Evolutionary conservation across 2,329 filamentous ascomycete species (phyloP), one percentile per base, ranked within the genome.

Genomic region (Colletotrichum phormii): DNA sequence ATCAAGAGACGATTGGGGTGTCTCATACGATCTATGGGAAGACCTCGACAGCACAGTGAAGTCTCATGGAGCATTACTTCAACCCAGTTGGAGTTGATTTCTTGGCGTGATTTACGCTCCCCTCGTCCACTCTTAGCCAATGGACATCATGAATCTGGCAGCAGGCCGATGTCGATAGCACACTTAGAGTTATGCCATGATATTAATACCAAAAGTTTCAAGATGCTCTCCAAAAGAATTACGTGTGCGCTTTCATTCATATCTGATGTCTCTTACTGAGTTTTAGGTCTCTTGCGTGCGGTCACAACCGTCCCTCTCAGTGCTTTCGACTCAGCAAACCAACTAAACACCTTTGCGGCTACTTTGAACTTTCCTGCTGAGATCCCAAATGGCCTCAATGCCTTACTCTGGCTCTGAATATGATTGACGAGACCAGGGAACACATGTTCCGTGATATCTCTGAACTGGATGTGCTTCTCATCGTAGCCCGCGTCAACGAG

Each of bases 381-480:
- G 35, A 85, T 79, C 0, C 82, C 82, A 13, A 84, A 82, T 29
- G 78, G 78, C 15, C 76, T 76, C 37, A 84, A 69, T 0, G 79
- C 77, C 7, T 74, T 70, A 15, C 82, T 80, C 51, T 84, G 83
- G 7, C 67, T 69, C 22, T 77, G 76, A 31, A 91, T 78, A 68
- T 85, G 89, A 1, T 64, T 75, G 4, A 85, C 83, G 18, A 91
- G 77, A 0, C 87, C 87, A 0, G 78, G 74, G 75, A 91, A 91
- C 0, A 90, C 88, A 72, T 89, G 78, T 5, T 84, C 81, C 2
- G 88, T 88, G 22, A 91, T 81, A 75, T 91, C 89, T 18, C 79
- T 78, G 1, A 89, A 81, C 31, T 80, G 78, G 54, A 89, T 85
- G 7, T 74, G 69, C 0, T 80, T 78, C 3, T 74, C 65, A 13